phyloP scores from a whole-genome alignment of 2,329 filamentous ascomycete species.

The Grosmannia serpens region DNA sequence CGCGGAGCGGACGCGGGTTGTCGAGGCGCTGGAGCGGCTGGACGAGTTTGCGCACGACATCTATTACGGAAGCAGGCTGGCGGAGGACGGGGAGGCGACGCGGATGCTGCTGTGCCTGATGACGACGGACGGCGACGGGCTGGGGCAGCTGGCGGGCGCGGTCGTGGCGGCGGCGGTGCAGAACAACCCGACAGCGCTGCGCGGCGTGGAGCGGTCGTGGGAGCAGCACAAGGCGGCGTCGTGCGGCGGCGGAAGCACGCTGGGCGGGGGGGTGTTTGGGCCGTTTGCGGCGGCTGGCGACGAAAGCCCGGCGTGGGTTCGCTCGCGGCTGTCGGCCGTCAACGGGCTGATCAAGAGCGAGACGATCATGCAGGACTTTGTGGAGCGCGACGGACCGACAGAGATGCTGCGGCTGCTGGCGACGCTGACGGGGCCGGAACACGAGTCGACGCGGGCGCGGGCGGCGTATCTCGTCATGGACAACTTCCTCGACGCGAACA shows the following conservation, averaged over 20 bases:
- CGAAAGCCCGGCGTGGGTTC: constrained; percentile 17
- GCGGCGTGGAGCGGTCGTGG: constrained; percentile 39
- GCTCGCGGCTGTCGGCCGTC: constrained; percentile 36
- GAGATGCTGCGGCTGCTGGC: constrained; percentile 40
- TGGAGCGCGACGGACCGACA: constrained; percentile 40
- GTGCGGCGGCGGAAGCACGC: constrained; percentile 20
- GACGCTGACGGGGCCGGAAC: constrained; percentile 28
- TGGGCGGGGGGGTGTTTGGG: neutral
- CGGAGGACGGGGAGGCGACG: constrained; percentile 41
- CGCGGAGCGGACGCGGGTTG: constrained; percentile 23
- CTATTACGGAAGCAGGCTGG: constrained; percentile 55
- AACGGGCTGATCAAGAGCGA: constrained; percentile 45
- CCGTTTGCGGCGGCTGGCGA: neutral
- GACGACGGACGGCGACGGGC: constrained; percentile 17
- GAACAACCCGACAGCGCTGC: constrained; percentile 53
- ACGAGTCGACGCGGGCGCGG: constrained; percentile 39
- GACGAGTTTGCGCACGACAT: constrained; percentile 56
- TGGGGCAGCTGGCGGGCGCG: constrained; percentile 37
- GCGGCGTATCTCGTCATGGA: constrained; percentile 49
- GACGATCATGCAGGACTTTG: constrained; percentile 41
- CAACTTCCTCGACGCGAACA: constrained; percentile 54
- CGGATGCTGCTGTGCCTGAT: constrained; percentile 47
- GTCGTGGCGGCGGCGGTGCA: constrained; percentile 47
- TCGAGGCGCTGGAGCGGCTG: constrained; percentile 43
- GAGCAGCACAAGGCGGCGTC: constrained; percentile 23